A percentile compares a stretch with the other conserved stretches of the same genome.
These are phyloP conservation scores for Crithidia brevicula DNA, from an alignment of 208 protist genomes.

Conservation along the genomic window DNA sequence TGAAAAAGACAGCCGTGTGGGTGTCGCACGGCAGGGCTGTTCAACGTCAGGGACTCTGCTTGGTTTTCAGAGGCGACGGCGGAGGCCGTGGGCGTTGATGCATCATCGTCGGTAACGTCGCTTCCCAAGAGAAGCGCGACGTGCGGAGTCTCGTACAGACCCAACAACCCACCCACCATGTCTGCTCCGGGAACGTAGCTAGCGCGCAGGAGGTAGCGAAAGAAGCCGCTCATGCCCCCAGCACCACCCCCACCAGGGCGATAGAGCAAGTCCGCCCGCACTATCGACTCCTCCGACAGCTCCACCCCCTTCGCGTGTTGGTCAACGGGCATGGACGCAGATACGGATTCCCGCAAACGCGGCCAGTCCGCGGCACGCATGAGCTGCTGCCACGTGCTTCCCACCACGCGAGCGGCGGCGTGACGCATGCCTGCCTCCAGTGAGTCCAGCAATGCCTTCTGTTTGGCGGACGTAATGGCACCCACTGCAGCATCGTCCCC, in stretches of 20 bases:
- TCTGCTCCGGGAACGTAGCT: conserved; percentile 62
- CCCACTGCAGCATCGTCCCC: conserved; percentile 50
- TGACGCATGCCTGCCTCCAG: conserved; percentile 68
- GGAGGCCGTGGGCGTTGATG: neutral
- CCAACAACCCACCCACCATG: conserved; percentile 54
- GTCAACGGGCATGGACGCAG: neutral
- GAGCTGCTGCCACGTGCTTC: conserved; percentile 31
- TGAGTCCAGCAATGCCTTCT: conserved; percentile 40
- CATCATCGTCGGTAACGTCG: neutral
- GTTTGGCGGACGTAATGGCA: conserved; percentile 28
- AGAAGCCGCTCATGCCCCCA: conserved; percentile 84
- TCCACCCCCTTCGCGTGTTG: neutral
- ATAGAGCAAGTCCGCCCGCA: conserved; percentile 36
- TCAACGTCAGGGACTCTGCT: neutral
- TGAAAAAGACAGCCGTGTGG: conserved; percentile 35
- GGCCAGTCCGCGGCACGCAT: neutral
- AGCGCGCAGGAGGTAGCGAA: conserved; percentile 57
- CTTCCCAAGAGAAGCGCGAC: conserved; percentile 13
- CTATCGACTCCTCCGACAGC: conserved; percentile 1
- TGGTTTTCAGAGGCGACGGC: neutral
- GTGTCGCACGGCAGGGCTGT: conserved; percentile 1
- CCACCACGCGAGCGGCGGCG: conserved; percentile 45
- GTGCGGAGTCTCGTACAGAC: conserved; percentile 25
- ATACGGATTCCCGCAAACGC: neutral
- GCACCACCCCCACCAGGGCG: conserved; percentile 64